Evolutionary conservation across 176 grass and related monocot genomes (phyloP), one percentile per base, ranked within the genome.

Genomic region (Avena atlantica): DNA sequence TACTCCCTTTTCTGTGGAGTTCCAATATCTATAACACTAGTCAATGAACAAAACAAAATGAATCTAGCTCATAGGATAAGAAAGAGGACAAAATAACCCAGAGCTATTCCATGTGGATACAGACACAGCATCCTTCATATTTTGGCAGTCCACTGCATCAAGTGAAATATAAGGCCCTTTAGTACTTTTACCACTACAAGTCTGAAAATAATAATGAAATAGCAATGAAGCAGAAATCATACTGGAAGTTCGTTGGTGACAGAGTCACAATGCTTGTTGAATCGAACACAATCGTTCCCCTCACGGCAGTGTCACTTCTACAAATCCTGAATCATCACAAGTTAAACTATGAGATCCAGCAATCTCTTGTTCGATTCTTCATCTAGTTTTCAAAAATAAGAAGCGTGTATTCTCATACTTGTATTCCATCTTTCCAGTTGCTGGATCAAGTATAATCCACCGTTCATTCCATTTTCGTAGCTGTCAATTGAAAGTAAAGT

Each of bases 391-490:
- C 37, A 75, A 70, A 66, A 47, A 65, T 55, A 72, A 19, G 70
- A 74, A 55, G 8, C n/a, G 29, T 87, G 79, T 73, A 82, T 88
- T 88, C 70, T 20, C 90, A 11, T 94, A 97, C 94, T 97, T 97
- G 92, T 97, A 97, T 57, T 98, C 97, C 83, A 98, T 98, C 73
- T 96, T 98, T 78, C 94, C 90, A 81, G 90, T 94, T 68, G 94
- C 91, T 53, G 97, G 94, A 78, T 98, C 90, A 79, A 98, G 91
- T 78, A 96, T 94, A 73, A 96, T 86, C 97, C 97, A 98, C 8
- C 92, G 90, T 65, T 98, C 97, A 66, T 98, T 98, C 97, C 97
- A 98, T 88, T 94, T 98, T 85, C 77, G 89, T 65, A 97, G 88
- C 95, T 97, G 84, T 61, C 48, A 94, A 64, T 86, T 78, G 45